These are phyloP conservation scores for Fusarium buxicola DNA, from an alignment of 2,329 filamentous ascomycete species.

Conservation along the genomic window DNA sequence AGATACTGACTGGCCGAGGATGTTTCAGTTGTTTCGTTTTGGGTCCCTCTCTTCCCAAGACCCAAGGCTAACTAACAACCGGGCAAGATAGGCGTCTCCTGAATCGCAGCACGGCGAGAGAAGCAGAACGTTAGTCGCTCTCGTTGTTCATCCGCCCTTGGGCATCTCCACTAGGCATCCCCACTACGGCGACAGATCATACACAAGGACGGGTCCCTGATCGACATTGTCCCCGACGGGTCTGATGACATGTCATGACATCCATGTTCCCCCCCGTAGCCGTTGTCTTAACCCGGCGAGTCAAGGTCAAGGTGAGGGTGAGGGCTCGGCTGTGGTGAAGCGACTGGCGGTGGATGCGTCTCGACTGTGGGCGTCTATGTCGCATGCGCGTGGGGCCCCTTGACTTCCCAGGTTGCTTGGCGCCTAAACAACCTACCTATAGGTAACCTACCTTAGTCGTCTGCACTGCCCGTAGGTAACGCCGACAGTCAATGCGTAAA, in stretches of 20 bases:
- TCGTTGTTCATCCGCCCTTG: constrained; percentile 20
- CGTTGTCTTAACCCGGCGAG: constrained; percentile 22
- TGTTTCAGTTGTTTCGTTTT: constrained; percentile 42
- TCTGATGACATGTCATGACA: background rate
- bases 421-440: constrained; percentile 26
- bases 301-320: constrained; percentile 12
- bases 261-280: background rate
- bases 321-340: constrained; percentile 14
- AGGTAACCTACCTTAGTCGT: background rate
- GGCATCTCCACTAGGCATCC: background rate
- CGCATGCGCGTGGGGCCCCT: constrained; percentile 35
- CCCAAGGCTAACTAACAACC: background rate
- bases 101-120: constrained; percentile 36
- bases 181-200: constrained; percentile 31
- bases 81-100: constrained; percentile 19
- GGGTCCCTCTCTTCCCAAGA: constrained; percentile 21
- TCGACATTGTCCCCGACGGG: background rate
- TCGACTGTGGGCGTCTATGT: constrained; percentile 42
- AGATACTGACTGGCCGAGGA: constrained; percentile 13
- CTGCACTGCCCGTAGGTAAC: background rate
- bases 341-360: constrained; percentile 39
- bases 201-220: constrained; percentile 8
- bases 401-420: background rate
- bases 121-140: constrained; percentile 31
- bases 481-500: background rate